These are phyloP conservation scores for Cinnamomum micranthum DNA, from an alignment of 164 flowering plant species.

Conservation along the genomic window DNA sequence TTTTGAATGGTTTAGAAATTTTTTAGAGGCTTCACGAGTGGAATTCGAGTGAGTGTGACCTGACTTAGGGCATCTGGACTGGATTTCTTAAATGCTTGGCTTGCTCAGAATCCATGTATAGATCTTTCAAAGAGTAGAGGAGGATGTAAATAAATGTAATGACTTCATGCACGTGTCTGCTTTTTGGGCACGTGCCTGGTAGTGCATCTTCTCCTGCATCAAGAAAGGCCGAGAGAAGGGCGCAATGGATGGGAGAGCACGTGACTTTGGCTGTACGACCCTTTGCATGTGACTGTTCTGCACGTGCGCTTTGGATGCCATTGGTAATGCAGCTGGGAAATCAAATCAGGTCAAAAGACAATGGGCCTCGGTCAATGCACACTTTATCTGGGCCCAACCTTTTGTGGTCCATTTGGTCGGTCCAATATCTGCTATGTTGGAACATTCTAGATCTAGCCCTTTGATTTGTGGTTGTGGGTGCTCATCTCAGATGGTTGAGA, in stretches of 20 bases:
- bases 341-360: conserved; percentile 1
- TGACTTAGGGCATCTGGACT: no score
- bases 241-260: not conserved
- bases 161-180: not conserved
- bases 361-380: not conserved
- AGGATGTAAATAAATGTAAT: no score
- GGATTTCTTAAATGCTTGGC: not conserved
- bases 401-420: no score
- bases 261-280: not conserved
- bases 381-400: no score
- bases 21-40: accelerated
- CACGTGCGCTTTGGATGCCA: not conserved
- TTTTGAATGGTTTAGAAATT: no score
- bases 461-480: no score
- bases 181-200: not conserved
- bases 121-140: not conserved
- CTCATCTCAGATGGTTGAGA: no score
- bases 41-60: no score
- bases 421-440: no score
- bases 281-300: not conserved
- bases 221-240: conserved; percentile 2
- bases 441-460: no score
- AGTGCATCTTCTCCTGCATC: not conserved
- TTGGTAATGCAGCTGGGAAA: not conserved
- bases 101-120: no score